These are phyloP conservation scores for Nigrospora sphaerica DNA, from an alignment of 2,329 filamentous ascomycete genomes.

Conservation along the genomic window DNA sequence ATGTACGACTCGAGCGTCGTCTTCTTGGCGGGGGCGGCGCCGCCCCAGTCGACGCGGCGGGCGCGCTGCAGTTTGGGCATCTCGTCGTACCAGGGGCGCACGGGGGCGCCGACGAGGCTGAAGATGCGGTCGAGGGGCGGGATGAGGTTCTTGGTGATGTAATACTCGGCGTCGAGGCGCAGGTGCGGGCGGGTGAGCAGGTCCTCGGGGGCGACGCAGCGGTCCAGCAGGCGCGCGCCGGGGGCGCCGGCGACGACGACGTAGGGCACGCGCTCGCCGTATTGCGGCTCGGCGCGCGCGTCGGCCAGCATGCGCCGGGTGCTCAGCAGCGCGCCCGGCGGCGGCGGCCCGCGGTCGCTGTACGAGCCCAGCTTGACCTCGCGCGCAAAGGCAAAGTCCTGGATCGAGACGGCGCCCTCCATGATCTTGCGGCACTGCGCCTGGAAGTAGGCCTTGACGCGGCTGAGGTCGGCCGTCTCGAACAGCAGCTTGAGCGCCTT, in stretches of 20 bases:
- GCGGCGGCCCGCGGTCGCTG: conserved; percentile 69
- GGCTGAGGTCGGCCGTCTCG: conserved; percentile 78
- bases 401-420: conserved; percentile 77
- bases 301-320: conserved; percentile 82
- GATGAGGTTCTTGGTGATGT: conserved; percentile 92
- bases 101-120: conserved; percentile 88
- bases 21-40: conserved; percentile 29
- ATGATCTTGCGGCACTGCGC: conserved; percentile 88
- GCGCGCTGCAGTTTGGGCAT: conserved; percentile 88
- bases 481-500: conserved; percentile 85
- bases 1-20: conserved; percentile 94
- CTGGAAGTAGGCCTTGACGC: conserved; percentile 87
- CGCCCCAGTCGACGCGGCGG: conserved; percentile 45
- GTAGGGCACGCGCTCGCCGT: conserved; percentile 91
- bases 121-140: conserved; percentile 94
- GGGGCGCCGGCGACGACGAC: conserved; percentile 87
- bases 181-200: conserved; percentile 70
- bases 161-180: conserved; percentile 89
- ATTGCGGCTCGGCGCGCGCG: conserved; percentile 81
- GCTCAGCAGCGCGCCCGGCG: conserved; percentile 83
- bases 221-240: conserved; percentile 76
- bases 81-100: conserved; percentile 87
- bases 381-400: conserved; percentile 92
- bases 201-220: conserved; percentile 82
- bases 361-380: conserved; percentile 91